phyloP scores from a whole-genome alignment of 1,139 yeast genomes.

The Pichia sp. region DNA sequence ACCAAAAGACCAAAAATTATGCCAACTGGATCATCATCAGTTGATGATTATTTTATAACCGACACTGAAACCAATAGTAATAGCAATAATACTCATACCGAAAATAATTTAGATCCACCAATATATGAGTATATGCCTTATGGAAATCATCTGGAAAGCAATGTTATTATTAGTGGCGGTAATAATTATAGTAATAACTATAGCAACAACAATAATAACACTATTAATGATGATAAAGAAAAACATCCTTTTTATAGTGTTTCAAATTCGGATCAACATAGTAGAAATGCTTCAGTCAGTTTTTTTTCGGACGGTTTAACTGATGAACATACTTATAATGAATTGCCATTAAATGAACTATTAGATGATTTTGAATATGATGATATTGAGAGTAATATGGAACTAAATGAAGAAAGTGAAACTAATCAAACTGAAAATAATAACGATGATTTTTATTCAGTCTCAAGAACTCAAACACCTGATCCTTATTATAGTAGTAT shows the following conservation, averaged over 20 bases:
- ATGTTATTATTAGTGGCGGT: not conserved
- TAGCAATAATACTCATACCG: no score
- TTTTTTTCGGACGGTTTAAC: slow-evolving; percentile 26
- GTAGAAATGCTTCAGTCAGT: slow-evolving; percentile 20
- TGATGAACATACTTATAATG: slow-evolving; percentile 22
- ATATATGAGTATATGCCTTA: no score
- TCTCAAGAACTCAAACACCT: slow-evolving; percentile 6
- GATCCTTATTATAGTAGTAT: slow-evolving; percentile 7
- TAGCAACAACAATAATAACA: not conserved
- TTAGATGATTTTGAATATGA: slow-evolving; percentile 12
- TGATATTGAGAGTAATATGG: not conserved
- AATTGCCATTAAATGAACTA: slow-evolving; percentile 19
- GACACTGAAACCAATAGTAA: no score
- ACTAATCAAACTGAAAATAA: not conserved
- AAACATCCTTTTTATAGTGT: slow-evolving; percentile 1
- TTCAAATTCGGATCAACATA: not conserved
- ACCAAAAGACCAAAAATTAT: slow-evolving; percentile 10
- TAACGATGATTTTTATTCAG: not conserved
- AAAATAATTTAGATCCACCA: no score
- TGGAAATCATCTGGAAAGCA: no score
- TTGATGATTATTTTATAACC: no score
- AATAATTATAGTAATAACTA: no score
- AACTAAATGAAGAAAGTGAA: not conserved
- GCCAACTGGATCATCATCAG: not conserved
- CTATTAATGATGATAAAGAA: no score